phyloP scores from a whole-genome alignment of 2,329 filamentous ascomycete species.

The Fusarium sp. region DNA sequence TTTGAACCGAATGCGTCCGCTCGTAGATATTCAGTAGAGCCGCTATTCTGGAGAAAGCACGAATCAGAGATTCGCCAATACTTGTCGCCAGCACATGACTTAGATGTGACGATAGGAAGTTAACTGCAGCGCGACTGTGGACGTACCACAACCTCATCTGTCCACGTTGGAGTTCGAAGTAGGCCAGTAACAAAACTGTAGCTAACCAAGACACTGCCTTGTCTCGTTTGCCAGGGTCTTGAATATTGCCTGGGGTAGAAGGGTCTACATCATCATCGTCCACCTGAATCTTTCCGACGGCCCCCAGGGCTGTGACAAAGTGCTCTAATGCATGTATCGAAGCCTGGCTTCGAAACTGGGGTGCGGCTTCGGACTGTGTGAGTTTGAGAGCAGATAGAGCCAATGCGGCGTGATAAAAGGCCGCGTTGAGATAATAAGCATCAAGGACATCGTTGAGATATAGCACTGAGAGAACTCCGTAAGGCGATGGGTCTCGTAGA shows the following conservation, averaged over 20 bases:
- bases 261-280: background rate
- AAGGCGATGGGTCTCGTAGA: constrained; percentile 19
- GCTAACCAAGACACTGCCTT: constrained; percentile 33
- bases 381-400: constrained; percentile 34
- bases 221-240: constrained; percentile 6
- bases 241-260: constrained; percentile 7
- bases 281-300: constrained; percentile 21
- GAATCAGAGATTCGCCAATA: constrained; percentile 29
- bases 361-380: constrained; percentile 4
- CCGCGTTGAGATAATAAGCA: constrained; percentile 4
- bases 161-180: constrained; percentile 34
- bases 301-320: constrained; percentile 32
- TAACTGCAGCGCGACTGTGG: constrained; percentile 35
- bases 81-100: constrained; percentile 5
- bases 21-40: constrained; percentile 41
- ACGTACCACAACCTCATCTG: constrained; percentile 42
- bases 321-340: constrained; percentile 36
- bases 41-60: constrained; percentile 36
- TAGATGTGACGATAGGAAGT: constrained; percentile 25
- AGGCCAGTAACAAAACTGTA: constrained; percentile 30
- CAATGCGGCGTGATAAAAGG: constrained; percentile 37
- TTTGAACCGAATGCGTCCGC: constrained; percentile 28
- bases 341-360: constrained; percentile 2
- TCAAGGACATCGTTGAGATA: constrained; percentile 28
- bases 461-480: constrained; percentile 25